A percentile compares a stretch with the other conserved stretches of the same genome.
These are phyloP conservation scores for Corymbia citriodora DNA, from an alignment of 441 rosid genomes.

Conservation along the genomic window DNA sequence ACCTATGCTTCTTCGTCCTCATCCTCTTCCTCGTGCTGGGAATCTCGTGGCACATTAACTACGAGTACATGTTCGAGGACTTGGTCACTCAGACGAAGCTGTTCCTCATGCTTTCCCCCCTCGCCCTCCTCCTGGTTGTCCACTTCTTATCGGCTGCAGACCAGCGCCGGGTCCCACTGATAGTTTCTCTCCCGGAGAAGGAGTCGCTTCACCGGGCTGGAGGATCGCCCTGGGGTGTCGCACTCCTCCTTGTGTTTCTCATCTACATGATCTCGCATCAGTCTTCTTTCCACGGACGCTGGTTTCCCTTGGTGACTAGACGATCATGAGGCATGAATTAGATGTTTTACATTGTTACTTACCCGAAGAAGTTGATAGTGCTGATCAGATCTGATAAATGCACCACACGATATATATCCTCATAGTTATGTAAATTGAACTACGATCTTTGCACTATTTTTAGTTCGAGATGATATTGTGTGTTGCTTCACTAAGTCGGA, in stretches of 20 bases:
- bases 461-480: background rate
- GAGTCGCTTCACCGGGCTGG: slow-evolving; percentile 73
- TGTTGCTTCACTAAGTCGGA: no score
- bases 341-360: background rate
- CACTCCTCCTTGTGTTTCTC: slow-evolving; percentile 55
- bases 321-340: slow-evolving; percentile 1
- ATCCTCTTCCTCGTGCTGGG: slow-evolving; percentile 38
- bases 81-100: slow-evolving; percentile 43
- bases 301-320: slow-evolving; percentile 55
- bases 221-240: slow-evolving; percentile 81
- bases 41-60: slow-evolving; percentile 74
- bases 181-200: slow-evolving; percentile 43
- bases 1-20: slow-evolving; percentile 44
- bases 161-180: slow-evolving; percentile 13
- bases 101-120: slow-evolving; percentile 51
- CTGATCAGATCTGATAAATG: background rate
- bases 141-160: slow-evolving; percentile 31
- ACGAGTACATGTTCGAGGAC: slow-evolving; percentile 53
- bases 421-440: background rate
- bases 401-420: background rate
- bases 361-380: background rate
- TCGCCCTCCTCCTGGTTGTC: slow-evolving; percentile 47
- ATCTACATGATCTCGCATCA: slow-evolving; percentile 58
- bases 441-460: background rate
- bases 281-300: slow-evolving; percentile 55